Evolutionary conservation across 768 basidiomycete genomes (phyloP).

Genomic region (Psilocybe subaeruginosa): DNA sequence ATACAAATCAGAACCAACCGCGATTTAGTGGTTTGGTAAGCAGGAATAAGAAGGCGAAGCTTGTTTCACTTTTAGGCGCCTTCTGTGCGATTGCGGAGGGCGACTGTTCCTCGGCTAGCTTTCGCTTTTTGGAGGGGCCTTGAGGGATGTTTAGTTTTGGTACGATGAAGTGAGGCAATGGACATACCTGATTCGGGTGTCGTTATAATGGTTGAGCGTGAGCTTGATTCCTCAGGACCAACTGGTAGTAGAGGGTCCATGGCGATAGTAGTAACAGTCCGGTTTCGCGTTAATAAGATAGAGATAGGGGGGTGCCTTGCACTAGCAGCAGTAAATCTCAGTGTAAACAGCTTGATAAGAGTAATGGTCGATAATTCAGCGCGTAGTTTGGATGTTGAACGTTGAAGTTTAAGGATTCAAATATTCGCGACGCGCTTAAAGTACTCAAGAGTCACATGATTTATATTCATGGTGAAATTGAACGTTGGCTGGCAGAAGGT

Average conservation of each 20-base stretch:
- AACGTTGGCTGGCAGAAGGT: neutral
- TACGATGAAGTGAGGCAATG: neutral
- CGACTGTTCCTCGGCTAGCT: slow-evolving; percentile 3
- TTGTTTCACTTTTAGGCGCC: slow-evolving; percentile 17
- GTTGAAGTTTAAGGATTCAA: too few relatives aligned
- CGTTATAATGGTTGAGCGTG: neutral
- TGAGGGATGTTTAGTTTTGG: neutral
- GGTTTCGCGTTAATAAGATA: neutral
- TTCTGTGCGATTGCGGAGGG: slow-evolving; percentile 1
- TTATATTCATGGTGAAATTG: neutral
- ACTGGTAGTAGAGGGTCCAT: neutral
- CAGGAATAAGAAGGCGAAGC: neutral
- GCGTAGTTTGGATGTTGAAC: neutral
- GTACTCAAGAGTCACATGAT: neutral
- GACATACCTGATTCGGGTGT: neutral
- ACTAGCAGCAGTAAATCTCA: neutral
- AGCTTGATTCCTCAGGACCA: neutral
- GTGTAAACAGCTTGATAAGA: neutral
- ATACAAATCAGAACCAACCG: neutral
- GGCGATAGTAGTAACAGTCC: neutral
- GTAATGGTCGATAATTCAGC: neutral
- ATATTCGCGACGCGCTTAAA: neutral
- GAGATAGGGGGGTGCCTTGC: neutral
- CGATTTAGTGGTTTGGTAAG: neutral
- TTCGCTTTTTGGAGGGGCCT: slow-evolving; percentile 21